Percentiles rank a stretch among this genome's conserved stretches.
Conservation (phyloP, 2,329 filamentous ascomycete species). For the Cladorrhinum sp. region DNA sequence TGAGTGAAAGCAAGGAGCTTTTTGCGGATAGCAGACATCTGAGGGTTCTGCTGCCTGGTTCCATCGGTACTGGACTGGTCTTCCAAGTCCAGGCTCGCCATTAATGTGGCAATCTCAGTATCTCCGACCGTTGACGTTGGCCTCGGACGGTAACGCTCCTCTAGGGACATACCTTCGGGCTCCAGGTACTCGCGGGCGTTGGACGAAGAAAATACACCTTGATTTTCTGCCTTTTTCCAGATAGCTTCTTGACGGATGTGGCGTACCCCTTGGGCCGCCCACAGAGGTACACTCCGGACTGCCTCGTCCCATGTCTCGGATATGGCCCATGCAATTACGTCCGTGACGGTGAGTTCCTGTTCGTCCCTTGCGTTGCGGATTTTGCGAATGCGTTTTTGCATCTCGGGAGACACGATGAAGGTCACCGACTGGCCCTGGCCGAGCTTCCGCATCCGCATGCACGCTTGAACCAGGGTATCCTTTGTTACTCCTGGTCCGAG, state of each 20-base stretch:
- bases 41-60: neutral
- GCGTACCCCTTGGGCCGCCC: conserved; percentile 58
- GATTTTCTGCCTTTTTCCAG: conserved; percentile 30
- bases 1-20: neutral
- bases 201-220: conserved; percentile 21
- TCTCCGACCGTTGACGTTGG: neutral
- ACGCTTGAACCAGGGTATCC: conserved; percentile 67
- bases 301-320: conserved; percentile 53
- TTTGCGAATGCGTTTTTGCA: conserved; percentile 37
- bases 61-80: neutral
- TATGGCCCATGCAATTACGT: conserved; percentile 61
- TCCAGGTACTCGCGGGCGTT: conserved; percentile 45
- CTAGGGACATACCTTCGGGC: conserved; percentile 50
- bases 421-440: conserved; percentile 63
- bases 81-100: neutral
- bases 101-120: neutral
- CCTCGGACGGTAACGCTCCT: conserved; percentile 49
- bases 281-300: conserved; percentile 51
- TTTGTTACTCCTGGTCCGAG: conserved; percentile 65
- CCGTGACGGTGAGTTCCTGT: conserved; percentile 41
- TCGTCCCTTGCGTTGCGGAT: neutral
- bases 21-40: neutral
- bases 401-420: conserved; percentile 59
- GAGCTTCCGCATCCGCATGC: conserved; percentile 69
- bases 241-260: conserved; percentile 42